Evolutionary conservation across 768 basidiomycete species (phyloP).

Genomic region (Tubosaeta sp.): DNA sequence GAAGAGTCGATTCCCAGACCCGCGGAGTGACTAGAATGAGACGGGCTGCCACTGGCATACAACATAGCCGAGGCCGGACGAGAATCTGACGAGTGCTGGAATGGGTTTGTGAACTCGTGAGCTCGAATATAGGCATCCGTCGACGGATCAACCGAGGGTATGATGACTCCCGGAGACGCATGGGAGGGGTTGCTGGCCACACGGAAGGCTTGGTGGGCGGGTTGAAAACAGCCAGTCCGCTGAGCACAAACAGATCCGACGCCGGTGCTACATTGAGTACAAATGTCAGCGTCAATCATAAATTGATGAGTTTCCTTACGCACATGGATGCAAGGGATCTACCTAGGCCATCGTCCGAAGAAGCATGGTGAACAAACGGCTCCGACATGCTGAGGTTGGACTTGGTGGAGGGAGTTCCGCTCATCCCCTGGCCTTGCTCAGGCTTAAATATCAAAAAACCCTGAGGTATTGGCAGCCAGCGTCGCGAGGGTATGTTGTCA

Average conservation of each 20-base stretch:
- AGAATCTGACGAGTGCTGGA: neutral
- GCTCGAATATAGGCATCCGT: neutral
- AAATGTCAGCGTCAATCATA: conserved; percentile 6
- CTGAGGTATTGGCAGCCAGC: conserved; percentile 13
- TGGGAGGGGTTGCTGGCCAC: neutral
- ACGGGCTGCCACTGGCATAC: neutral
- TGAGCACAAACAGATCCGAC: neutral
- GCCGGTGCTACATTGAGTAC: conserved; percentile 4
- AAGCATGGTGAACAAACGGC: neutral
- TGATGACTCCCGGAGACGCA: neutral
- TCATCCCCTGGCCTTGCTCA: neutral
- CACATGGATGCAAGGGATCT: conserved; percentile 1
- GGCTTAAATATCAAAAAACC: conserved; percentile 9
- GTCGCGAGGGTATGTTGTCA: neutral
- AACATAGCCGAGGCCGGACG: neutral
- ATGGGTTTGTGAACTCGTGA: neutral
- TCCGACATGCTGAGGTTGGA: conserved; percentile 5
- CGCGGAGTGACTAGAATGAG: neutral
- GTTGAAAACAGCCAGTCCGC: neutral
- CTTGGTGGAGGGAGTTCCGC: neutral
- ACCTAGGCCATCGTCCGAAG: neutral
- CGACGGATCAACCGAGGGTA: neutral
- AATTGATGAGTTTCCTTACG: conserved; percentile 4
- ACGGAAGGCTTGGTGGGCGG: neutral
- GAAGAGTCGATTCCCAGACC: neutral